These are phyloP conservation scores for Fragilariopsis cylindrus DNA, from an alignment of 108 stramenopile species.

Conservation along the genomic window DNA sequence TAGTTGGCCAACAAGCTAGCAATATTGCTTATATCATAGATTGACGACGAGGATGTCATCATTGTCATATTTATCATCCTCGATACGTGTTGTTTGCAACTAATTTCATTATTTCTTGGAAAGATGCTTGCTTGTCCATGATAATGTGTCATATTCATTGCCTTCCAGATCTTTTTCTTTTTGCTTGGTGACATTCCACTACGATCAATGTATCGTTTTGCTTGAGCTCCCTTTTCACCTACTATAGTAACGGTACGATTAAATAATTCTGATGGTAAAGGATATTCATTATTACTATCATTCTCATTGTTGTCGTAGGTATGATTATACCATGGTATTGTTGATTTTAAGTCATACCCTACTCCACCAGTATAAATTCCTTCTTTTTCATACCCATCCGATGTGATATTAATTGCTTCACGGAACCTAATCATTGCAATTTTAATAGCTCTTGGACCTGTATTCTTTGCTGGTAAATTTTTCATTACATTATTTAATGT, in stretches of 20 bases:
- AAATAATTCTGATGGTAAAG: slow-evolving; percentile 1
- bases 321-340: slow-evolving; percentile 10
- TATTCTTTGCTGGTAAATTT: not conserved
- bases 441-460: slow-evolving; percentile 2
- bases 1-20: not conserved
- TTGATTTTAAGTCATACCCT: not conserved
- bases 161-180: not conserved
- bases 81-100: not conserved
- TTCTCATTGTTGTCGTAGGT: not conserved
- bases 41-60: not conserved
- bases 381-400: not conserved
- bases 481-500: not conserved
- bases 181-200: not conserved
- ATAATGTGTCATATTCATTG: slow-evolving; percentile 12
- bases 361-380: slow-evolving; percentile 3
- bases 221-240: not conserved
- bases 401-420: not conserved
- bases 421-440: not conserved
- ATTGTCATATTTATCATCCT: not conserved
- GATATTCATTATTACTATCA: not conserved
- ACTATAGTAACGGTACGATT: slow-evolving; percentile 2
- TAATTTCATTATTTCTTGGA: slow-evolving; percentile 4
- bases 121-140: not conserved
- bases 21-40: not conserved
- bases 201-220: not conserved